Percentiles rank a stretch among this genome's conserved stretches.
These are phyloP conservation scores for Rhizopus stolonifer DNA, from an alignment of 371 early-diverging fungal genomes.

Conservation along the genomic window DNA sequence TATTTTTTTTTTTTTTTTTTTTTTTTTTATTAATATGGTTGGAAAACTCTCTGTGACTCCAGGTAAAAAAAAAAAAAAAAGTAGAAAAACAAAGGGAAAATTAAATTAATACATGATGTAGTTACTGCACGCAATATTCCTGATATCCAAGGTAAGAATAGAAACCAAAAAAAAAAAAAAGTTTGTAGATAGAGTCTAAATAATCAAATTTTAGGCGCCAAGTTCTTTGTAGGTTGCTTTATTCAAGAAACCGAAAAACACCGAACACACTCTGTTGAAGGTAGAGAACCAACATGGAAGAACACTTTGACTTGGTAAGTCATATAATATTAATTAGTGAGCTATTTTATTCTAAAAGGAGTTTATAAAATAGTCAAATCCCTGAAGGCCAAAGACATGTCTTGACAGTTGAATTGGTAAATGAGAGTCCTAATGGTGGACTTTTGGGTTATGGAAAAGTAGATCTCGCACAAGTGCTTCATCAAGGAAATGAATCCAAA, in stretches of 20 bases:
- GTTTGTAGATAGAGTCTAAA: not conserved
- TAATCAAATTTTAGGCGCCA: conserved; percentile 9
- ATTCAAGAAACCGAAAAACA: conserved; percentile 25
- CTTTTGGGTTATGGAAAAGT: conserved; percentile 17
- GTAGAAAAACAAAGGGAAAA: not conserved
- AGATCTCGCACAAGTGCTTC: conserved; percentile 10
- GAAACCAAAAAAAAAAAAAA: not conserved
- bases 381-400: conserved; percentile 19
- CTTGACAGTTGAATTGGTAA: conserved; percentile 25
- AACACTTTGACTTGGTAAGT: conserved; percentile 22
- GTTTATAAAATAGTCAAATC: conserved; percentile 10
- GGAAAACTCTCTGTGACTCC: conserved; percentile 23
- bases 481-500: conserved; percentile 13
- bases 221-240: conserved; percentile 24
- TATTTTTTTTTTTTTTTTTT: too few relatives aligned
- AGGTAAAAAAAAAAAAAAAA: conserved; percentile 7
- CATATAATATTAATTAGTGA: too few relatives aligned
- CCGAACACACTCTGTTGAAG: conserved; percentile 21
- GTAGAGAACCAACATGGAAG: conserved; percentile 17
- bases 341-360: not conserved
- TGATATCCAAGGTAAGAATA: not conserved
- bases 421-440: conserved; percentile 23
- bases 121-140: not conserved
- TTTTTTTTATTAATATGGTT: too few relatives aligned
- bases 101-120: too few relatives aligned